Evolutionary conservation across 2,329 filamentous ascomycete species (phyloP).

Genomic region (Allantophomopsis lycopodina): DNA sequence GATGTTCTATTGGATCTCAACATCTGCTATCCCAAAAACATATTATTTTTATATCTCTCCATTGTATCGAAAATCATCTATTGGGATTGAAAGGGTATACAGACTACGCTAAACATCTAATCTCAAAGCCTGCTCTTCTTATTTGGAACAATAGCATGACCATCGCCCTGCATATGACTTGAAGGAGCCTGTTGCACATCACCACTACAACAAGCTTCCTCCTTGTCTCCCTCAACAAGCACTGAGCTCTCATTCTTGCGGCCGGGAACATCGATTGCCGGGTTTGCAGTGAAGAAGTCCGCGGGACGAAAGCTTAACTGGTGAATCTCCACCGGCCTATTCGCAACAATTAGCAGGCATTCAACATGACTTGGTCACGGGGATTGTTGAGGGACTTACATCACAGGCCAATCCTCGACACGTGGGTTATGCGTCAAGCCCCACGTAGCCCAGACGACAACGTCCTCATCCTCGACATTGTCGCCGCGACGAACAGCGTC

Average conservation of each 20-base stretch:
- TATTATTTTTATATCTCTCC: no score
- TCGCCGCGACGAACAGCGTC: conserved; percentile 73
- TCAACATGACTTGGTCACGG: not conserved
- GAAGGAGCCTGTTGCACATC: conserved; percentile 7
- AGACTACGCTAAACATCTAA: no score
- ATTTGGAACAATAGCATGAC: conserved; percentile 9
- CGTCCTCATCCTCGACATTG: conserved; percentile 76
- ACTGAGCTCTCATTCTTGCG: conserved; percentile 31
- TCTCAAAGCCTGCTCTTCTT: conserved; percentile 8
- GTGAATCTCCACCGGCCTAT: conserved; percentile 60
- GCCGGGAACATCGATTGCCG: conserved; percentile 47
- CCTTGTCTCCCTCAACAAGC: not conserved
- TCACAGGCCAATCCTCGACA: conserved; percentile 82
- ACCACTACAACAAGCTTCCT: conserved; percentile 8
- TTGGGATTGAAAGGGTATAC: no score
- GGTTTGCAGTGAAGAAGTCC: conserved; percentile 43
- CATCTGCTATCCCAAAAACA: no score
- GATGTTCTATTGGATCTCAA: no score
- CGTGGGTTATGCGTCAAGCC: conserved; percentile 79
- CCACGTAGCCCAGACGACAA: conserved; percentile 88
- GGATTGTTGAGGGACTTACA: conserved; percentile 28
- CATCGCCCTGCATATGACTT: conserved; percentile 9
- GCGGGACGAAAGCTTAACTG: conserved; percentile 52
- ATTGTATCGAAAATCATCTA: no score
- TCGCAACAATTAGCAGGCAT: not conserved